Evolutionary conservation across 1,139 yeast genomes (phyloP), one percentile per base, ranked within the genome.

Genomic region (Yamadazyma epiphylla): DNA sequence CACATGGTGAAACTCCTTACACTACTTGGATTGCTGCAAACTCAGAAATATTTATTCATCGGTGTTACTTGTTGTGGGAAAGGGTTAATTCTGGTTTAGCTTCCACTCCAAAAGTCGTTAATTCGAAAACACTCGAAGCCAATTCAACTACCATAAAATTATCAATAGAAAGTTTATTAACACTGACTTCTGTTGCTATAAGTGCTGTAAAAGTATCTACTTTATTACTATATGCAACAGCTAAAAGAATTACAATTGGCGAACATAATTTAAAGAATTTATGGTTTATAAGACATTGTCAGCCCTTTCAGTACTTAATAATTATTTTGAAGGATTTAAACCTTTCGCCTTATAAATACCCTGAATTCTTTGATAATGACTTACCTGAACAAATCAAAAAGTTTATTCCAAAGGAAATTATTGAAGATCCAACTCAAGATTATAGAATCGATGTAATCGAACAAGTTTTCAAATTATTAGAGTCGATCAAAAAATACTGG

Each of bases 201-300:
- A 13, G 9, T 13, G 25, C 15, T 5, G 5, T 23, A 14, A 23
- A 23, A 23, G 25, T 23, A 5, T 13, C 25, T 10, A 23, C 13
- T 14, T 15, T 23, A 5, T 14, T 23, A 8, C 13, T 23, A 13
- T 23, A 23, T 23, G 15, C 25, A 11, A 23, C 25, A 5, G 9
- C 16, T 13, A 15, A 23, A 23, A 23, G 25, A 14, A 5, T 23
- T 13, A 11, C 15, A 8, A n/a, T 23, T 5, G 14, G 14, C 13
- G 9, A 5, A n/a, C 14, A 23, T n/a, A 23, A 23, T 23, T 9
- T 11, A 8, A 14, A 12, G 13, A 8, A 11, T 23, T 15, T 23
- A 6, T 23, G 25, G 25, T 23, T 11, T 14, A 23, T 23, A 13
- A 23, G 16, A 23, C 9, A 23, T n/a, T 23, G 25, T 23, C 25